phyloP scores from a whole-genome alignment of 139 green algal species.

The Pleodorina starrii region DNA sequence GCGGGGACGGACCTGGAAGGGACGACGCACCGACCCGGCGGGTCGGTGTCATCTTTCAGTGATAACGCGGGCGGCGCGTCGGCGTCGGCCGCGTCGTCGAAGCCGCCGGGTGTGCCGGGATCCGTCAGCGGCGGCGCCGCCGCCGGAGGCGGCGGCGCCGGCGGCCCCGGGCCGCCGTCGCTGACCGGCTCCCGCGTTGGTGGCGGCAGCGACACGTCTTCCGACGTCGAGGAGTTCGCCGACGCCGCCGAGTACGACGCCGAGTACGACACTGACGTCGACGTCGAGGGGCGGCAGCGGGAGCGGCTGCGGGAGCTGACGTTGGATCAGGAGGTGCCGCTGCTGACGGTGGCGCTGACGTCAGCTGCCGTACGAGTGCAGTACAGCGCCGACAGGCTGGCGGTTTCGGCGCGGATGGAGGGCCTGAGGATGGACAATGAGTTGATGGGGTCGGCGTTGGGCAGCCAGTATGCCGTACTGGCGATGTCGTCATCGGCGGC shows the following conservation, averaged over 20 bases:
- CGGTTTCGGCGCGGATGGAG: conserved; percentile 54
- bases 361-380: conserved; percentile 43
- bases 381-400: conserved; percentile 58
- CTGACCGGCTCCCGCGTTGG: neutral
- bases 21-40: neutral
- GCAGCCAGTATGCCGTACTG: neutral
- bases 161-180: neutral
- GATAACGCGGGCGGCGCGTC: neutral
- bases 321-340: conserved; percentile 74
- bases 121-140: neutral
- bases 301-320: conserved; percentile 50
- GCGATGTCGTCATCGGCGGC: neutral
- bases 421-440: conserved; percentile 77
- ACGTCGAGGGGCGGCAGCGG: neutral
- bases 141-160: neutral
- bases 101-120: neutral
- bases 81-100: neutral
- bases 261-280: neutral
- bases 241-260: conserved; percentile 6
- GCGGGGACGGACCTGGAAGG: conserved; percentile 19
- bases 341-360: conserved; percentile 67
- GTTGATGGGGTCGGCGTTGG: conserved; percentile 69
- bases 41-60: conserved; percentile 1
- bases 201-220: conserved; percentile 1
- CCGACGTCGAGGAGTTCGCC: neutral